These are phyloP conservation scores for Lagenidium sp. DNA, from an alignment of 352 stramenopile genomes.

Conservation along the genomic window DNA sequence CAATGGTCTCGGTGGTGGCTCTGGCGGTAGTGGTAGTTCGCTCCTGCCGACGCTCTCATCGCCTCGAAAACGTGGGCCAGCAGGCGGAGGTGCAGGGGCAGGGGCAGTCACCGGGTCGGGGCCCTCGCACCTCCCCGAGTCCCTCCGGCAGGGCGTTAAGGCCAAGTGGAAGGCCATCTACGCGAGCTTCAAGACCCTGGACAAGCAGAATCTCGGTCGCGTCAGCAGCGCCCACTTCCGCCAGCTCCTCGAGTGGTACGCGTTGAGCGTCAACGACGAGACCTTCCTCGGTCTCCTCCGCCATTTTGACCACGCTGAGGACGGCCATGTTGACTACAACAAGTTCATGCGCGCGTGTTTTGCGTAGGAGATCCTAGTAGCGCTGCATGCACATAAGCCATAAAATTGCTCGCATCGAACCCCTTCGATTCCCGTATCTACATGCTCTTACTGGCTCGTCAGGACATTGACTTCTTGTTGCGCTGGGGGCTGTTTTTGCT, in stretches of 20 bases:
- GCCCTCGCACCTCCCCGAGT: constrained; percentile 27
- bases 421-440: background rate
- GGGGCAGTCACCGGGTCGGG: too few species aligned
- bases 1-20: background rate
- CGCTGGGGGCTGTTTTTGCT: too few species aligned
- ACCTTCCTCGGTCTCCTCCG: constrained; percentile 46
- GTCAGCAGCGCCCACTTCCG: constrained; percentile 56
- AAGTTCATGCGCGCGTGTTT: constrained; percentile 62
- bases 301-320: constrained; percentile 43
- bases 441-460: too few species aligned
- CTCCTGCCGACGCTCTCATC: constrained; percentile 1
- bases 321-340: constrained; percentile 67
- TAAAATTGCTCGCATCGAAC: background rate
- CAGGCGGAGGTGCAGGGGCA: background rate
- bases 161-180: constrained; percentile 70
- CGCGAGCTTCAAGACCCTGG: constrained; percentile 49
- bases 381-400: background rate
- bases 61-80: background rate
- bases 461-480: background rate
- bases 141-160: constrained; percentile 39
- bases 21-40: too few species aligned
- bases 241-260: constrained; percentile 69
- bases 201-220: constrained; percentile 40
- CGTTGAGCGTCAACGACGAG: constrained; percentile 37
- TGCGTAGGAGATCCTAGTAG: constrained; percentile 6